These are phyloP conservation scores for Eucalyptus viminalis DNA, from an alignment of 345 rosid genomes.

Conservation along the genomic window DNA sequence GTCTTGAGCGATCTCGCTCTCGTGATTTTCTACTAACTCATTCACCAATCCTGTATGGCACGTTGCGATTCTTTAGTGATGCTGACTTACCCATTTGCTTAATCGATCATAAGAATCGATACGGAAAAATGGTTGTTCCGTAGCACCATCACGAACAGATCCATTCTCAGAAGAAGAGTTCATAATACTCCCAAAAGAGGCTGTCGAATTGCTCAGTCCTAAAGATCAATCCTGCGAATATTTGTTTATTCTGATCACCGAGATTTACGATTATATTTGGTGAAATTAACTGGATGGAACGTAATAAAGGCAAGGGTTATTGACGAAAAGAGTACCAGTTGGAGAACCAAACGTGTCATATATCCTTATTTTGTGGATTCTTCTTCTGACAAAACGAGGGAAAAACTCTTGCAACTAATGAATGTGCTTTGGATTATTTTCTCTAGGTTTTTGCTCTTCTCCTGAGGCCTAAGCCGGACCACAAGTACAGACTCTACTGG, in stretches of 20 bases:
- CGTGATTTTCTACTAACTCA: too few species aligned
- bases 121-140: neutral
- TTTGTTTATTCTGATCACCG: neutral
- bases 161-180: neutral
- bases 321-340: neutral
- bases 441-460: constrained; percentile 61
- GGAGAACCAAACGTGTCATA: neutral
- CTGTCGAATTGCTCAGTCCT: neutral
- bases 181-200: neutral
- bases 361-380: neutral
- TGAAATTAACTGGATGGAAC: neutral
- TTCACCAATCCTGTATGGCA: neutral
- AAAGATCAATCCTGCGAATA: neutral
- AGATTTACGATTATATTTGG: neutral
- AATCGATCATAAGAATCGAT: neutral
- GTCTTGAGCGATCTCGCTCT: too few species aligned
- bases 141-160: neutral
- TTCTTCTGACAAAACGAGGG: neutral
- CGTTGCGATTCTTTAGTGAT: neutral
- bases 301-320: neutral
- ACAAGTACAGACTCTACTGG: constrained; percentile 81
- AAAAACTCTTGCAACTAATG: neutral
- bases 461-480: constrained; percentile 77
- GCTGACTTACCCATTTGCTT: neutral
- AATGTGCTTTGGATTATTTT: neutral